Base-by-base conservation (phyloP, 2,329 filamentous ascomycete genomes). In the Aspergillus tamarii region DNA sequence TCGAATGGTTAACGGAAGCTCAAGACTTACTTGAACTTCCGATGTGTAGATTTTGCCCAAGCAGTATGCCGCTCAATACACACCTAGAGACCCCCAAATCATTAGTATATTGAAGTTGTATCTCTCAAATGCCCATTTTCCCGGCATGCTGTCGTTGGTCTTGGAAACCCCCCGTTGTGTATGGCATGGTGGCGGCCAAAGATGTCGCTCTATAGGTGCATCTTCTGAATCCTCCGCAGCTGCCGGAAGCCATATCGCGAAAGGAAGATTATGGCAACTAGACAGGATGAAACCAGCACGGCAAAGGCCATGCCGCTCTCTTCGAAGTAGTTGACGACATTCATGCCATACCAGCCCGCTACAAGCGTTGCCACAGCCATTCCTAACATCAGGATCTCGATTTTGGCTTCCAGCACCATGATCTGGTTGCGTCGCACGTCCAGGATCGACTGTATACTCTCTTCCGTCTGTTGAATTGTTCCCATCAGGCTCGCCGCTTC, bases 401-500 rank as follows among this genome's bases (percentile, higher is more conserved):
- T 67, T 64, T 74, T 72, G 9, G 74, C 74, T 59, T 79, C 76
- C 12, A 79, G 70, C 3, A 78, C 69, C 74, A 79, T 76, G 65
- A 79, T 78, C 62, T 79, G 76, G 53, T 79, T 79, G 5, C 76
- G 72, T 39, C 75, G 74, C 48, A 78, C 76, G 41, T 74, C 72
- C 45, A 79, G 60, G 19, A 74, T 69, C 0, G 74, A 75, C 41
- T 74, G 68, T 26, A 78, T 74, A 0, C 72, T 77, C 19, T 74
- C 73, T 52, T 75, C 74, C 10, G 74, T 78, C 16, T 70, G 73
- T 9, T 68, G 69, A 8, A 78, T 72, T 34, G 77, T 68, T 3
- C 65, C 67, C 45, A 74, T 66, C 46, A 77, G 58, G 4, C 70
- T 69, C 7, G 59, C 62, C 2, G 72, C 65, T 2, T 73, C 73